Evolutionary conservation across 495 filamentous ascomycete species (phyloP).

Genomic region (Podospora pseudopauciseta): DNA sequence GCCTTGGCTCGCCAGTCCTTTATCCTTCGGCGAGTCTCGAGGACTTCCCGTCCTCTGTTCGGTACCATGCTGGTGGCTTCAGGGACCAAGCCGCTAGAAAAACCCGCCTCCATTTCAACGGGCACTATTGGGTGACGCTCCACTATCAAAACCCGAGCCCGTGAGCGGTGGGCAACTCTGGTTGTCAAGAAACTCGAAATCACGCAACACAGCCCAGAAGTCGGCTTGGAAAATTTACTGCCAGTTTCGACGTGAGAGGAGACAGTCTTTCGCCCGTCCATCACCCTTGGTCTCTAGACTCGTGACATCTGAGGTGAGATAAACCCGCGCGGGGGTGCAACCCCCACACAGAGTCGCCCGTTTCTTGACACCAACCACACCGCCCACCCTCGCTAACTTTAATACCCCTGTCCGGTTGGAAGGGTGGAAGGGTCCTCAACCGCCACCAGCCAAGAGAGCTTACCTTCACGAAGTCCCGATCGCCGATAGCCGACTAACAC

Average conservation of each 20-base stretch:
- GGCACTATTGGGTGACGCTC: not conserved
- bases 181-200: not conserved
- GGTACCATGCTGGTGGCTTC: constrained; percentile 1
- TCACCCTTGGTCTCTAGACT: not conserved
- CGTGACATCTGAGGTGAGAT: not conserved
- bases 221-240: not conserved
- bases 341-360: not conserved
- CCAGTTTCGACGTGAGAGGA: not conserved
- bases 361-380: not conserved
- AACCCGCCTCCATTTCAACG: not conserved
- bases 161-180: constrained; percentile 5
- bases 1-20: no score
- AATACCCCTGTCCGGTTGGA: not conserved
- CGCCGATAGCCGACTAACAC: constrained; percentile 8
- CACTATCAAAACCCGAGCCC: not conserved
- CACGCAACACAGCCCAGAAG: not conserved
- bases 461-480: constrained; percentile 2
- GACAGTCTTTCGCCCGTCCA: no score
- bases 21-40: no score
- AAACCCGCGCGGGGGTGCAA: not conserved
- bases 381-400: not conserved
- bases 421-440: not conserved
- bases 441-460: not conserved
- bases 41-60: not conserved
- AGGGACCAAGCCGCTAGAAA: constrained; percentile 3